phyloP scores from a whole-genome alignment of 2,329 filamentous ascomycete genomes.

The Phialophora macrospora region DNA sequence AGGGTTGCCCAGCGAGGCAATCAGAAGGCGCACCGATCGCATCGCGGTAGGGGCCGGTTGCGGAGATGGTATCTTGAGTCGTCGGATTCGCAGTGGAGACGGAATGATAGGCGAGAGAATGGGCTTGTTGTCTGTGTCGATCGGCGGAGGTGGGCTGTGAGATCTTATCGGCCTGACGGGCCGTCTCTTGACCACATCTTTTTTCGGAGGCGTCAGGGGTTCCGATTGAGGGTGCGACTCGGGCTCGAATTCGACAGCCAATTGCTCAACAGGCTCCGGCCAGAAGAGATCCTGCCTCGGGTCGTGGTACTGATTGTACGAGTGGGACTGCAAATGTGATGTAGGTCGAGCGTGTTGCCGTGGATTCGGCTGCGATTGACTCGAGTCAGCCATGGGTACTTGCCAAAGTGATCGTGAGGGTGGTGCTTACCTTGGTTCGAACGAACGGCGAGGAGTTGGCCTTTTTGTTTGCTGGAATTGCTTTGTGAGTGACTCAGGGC shows the following conservation, averaged over 20 bases:
- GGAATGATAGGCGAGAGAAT: constrained; percentile 26
- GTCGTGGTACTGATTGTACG: constrained; percentile 26
- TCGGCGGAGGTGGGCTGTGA: constrained; percentile 1
- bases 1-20: constrained; percentile 89
- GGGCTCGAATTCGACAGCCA: background rate
- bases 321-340: constrained; percentile 9
- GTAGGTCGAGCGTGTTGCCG: background rate
- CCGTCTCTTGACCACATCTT: constrained; percentile 30
- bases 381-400: constrained; percentile 32
- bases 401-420: background rate
- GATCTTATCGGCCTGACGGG: constrained; percentile 24
- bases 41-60: constrained; percentile 12
- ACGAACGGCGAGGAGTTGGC: constrained; percentile 29
- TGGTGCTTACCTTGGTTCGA: constrained; percentile 22
- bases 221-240: background rate
- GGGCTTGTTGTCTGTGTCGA: constrained; percentile 2
- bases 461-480: constrained; percentile 21
- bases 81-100: constrained; percentile 28
- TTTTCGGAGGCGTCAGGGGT: background rate
- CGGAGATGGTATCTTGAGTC: constrained; percentile 9
- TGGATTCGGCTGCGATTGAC: constrained; percentile 11
- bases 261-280: constrained; percentile 26
- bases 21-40: constrained; percentile 63
- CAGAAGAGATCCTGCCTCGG: constrained; percentile 19
- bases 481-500: constrained; percentile 28